These are phyloP conservation scores for Solanum piurae DNA, from an alignment of 257 asterid species.

Conservation along the genomic window DNA sequence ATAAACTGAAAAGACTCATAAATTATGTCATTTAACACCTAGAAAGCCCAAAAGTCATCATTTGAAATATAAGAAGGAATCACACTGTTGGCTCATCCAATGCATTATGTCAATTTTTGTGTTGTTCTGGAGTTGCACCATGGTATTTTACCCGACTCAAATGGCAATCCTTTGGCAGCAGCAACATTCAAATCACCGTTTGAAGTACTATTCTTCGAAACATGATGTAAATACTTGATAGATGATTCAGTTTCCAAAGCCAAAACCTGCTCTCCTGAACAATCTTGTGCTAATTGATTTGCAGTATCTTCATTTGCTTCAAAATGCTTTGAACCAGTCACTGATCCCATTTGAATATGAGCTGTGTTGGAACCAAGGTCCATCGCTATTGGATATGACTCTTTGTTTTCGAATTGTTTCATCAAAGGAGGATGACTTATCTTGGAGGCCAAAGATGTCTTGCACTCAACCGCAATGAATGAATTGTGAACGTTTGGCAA, in stretches of 20 bases:
- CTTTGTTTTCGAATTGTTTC: constrained; percentile 27
- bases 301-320: constrained; percentile 13
- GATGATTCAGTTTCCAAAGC: constrained; percentile 3
- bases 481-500: constrained; percentile 37
- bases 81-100: no score
- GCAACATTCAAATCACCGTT: constrained; percentile 17
- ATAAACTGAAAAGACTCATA: no score
- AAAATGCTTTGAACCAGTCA: constrained; percentile 21
- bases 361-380: constrained; percentile 23
- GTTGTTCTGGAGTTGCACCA: no score
- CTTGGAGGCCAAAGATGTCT: constrained; percentile 24
- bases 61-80: no score
- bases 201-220: constrained; percentile 17
- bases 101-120: no score
- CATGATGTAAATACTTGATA: constrained; percentile 13
- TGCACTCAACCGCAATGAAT: constrained; percentile 17
- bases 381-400: constrained; percentile 14
- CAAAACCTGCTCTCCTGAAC: background rate
- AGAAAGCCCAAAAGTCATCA: no score
- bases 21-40: no score
- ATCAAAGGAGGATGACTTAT: constrained; percentile 37
- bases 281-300: constrained; percentile 15
- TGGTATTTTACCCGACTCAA: constrained; percentile 6
- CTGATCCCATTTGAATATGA: constrained; percentile 17
- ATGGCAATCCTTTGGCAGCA: constrained; percentile 18